Evolutionary conservation across 2,329 filamentous ascomycete genomes (phyloP).

Genomic region (Fusarium avenaceum): DNA sequence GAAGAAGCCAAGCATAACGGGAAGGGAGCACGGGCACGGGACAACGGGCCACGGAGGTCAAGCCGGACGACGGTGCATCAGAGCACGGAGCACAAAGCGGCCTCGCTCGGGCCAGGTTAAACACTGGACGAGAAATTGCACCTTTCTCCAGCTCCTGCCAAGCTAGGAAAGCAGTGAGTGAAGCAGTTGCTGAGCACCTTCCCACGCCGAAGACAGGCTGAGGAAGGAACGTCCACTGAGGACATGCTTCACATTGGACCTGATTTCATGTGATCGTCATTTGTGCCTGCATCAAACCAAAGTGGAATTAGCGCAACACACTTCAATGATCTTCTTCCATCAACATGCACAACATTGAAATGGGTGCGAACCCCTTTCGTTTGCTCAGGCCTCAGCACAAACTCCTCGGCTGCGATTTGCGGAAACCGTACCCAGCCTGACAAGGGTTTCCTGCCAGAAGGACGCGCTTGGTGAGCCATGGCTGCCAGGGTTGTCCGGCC

Average conservation of each 20-base stretch:
- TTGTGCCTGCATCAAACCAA: constrained; percentile 25
- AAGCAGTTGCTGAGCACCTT: constrained; percentile 13
- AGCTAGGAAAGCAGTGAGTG: constrained; percentile 39
- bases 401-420: constrained; percentile 37
- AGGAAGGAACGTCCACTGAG: constrained; percentile 15
- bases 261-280: constrained; percentile 2
- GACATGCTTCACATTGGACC: not conserved
- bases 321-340: constrained; percentile 8
- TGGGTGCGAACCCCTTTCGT: constrained; percentile 35
- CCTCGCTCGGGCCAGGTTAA: constrained; percentile 3
- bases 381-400: constrained; percentile 32
- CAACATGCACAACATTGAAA: constrained; percentile 26
- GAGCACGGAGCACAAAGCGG: constrained; percentile 37
- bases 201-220: not conserved
- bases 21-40: constrained; percentile 39
- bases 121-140: constrained; percentile 27
- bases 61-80: constrained; percentile 37
- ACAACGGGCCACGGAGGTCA: constrained; percentile 34
- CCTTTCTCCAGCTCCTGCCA: constrained; percentile 39
- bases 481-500: constrained; percentile 38
- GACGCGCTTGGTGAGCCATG: constrained; percentile 29
- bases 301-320: not conserved
- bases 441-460: constrained; percentile 30
- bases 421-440: constrained; percentile 36
- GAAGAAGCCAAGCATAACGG: constrained; percentile 29